Percentiles rank a stretch among this genome's conserved stretches.
These are phyloP conservation scores for rapeseed (Brassica napus) DNA, from an alignment of 345 rosid species.

Conservation along the genomic window Da-Ae NC_063437.1:17785501-17786000, in stretches of 20 bases:
- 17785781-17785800: constrained; percentile 88
- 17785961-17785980: constrained; percentile 20
- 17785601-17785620: constrained; percentile 74
- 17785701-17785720: constrained; percentile 99
- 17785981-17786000: constrained; percentile 11
- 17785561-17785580: constrained; percentile 96
- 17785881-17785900: constrained; percentile 88
- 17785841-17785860: constrained; percentile 87
- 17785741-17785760: constrained; percentile 77
- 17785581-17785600: constrained; percentile 81
- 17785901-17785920: constrained; percentile 90
- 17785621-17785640: not conserved
- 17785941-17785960: constrained; percentile 22
- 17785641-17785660: too few relatives aligned
- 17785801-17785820: constrained; percentile 78
- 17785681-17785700: not conserved
- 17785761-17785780: constrained; percentile 92
- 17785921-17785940: constrained; percentile 88
- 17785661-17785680: not conserved
- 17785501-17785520: constrained; percentile 86
- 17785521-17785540: constrained; percentile 76
- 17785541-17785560: constrained; percentile 86
- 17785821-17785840: constrained; percentile 92
- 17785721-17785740: constrained; percentile 92
- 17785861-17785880: constrained; percentile 82